These are phyloP conservation scores for Leptographium wingfieldii DNA, from an alignment of 2,329 filamentous ascomycete genomes.

Conservation along the genomic window DNA sequence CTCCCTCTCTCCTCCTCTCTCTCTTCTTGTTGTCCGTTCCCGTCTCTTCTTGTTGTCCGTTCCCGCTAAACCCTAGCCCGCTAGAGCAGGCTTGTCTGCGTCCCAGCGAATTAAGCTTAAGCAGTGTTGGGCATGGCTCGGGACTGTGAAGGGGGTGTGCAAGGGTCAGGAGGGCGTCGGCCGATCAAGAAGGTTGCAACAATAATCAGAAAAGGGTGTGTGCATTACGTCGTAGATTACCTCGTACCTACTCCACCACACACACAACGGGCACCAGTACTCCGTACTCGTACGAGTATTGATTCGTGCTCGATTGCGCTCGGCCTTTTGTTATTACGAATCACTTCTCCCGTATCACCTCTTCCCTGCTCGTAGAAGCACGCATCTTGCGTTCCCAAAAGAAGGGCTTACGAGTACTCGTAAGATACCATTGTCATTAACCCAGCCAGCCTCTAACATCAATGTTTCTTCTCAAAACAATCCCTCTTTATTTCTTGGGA, in stretches of 20 bases:
- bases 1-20: no score
- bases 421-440: no score
- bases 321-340: no score
- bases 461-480: no score
- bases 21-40: background rate
- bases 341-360: no score
- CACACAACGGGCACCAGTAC: background rate
- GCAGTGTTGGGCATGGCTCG: constrained; percentile 15
- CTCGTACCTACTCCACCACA: background rate
- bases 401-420: no score
- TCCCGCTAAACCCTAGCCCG: constrained; percentile 4
- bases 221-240: background rate
- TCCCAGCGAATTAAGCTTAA: constrained; percentile 21
- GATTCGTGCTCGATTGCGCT: no score
- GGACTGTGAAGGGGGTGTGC: constrained; percentile 5
- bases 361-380: no score
- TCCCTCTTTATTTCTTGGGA: no score
- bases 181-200: background rate
- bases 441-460: no score
- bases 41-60: background rate
- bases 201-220: background rate
- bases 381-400: no score
- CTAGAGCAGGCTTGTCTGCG: constrained; percentile 1
- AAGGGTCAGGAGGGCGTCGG: background rate
- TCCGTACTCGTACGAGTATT: background rate